A percentile compares a stretch with the other conserved stretches of the same genome.
Conservation (phyloP, 2,329 filamentous ascomycete genomes). For the Xylariaceae sp. region DNA sequence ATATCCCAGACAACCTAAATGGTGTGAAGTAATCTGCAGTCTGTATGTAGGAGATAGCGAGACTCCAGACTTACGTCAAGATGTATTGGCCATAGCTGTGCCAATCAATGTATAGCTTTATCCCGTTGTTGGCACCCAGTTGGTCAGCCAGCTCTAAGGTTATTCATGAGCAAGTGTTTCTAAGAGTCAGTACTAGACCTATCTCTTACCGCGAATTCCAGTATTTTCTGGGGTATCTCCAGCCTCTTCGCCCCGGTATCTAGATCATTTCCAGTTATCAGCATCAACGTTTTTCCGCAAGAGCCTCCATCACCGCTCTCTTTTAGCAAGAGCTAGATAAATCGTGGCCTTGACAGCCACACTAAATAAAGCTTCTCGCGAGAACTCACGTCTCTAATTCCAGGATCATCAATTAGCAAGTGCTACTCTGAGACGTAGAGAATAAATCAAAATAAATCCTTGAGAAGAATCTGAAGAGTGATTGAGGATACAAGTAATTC, state of each 20-base stretch:
- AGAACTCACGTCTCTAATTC: constrained; percentile 31
- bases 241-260: constrained; percentile 44
- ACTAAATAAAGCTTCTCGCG: too few species aligned
- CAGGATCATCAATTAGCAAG: constrained; percentile 8
- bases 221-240: constrained; percentile 54
- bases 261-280: constrained; percentile 33
- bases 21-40: too few species aligned
- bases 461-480: not conserved
- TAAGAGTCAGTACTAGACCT: not conserved
- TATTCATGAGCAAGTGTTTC: constrained; percentile 9
- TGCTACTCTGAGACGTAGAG: not conserved
- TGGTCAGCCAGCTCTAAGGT: constrained; percentile 48
- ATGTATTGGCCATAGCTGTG: constrained; percentile 37
- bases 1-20: too few species aligned
- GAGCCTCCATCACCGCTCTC: too few species aligned
- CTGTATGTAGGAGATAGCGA: not conserved
- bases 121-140: constrained; percentile 39
- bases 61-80: constrained; percentile 24
- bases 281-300: not conserved
- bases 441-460: not conserved
- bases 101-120: constrained; percentile 36
- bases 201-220: constrained; percentile 35
- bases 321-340: too few species aligned
- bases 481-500: not conserved
- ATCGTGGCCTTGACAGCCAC: too few species aligned